Evolutionary conservation across 441 rosid genomes (phyloP), one percentile per base, ranked within the genome.

Genomic region (Capsella rubella): DNA sequence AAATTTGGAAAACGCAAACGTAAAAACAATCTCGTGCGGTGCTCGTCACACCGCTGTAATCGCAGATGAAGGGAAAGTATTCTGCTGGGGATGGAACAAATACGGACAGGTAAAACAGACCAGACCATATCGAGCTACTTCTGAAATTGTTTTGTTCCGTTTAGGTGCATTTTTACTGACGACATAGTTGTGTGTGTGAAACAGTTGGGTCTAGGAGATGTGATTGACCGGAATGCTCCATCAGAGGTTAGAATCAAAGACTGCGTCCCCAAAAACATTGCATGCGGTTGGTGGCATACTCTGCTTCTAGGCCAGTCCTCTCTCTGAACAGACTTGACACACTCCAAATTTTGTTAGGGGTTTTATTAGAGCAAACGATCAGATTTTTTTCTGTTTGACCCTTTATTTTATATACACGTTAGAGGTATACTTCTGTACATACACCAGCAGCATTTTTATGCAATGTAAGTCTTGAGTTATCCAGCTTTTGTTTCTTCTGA

Each of bases 1-100:
- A 25, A 82, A 88, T 76, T 75, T 93, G 84, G 98, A 91, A 74
- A 80, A 86, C 45, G 65, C 66, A 6, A 81, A 87, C 60, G 88
- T 84, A 27, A 86, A 80, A 79, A 72, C 58, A 4, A 80, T 96
- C 49, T 91, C 98, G 9, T 93, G 98, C 18, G 99, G 99, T 43
- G 99, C 99, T 70, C 98, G 99, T 54, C 97, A 96, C 84, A 88
- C 84, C 13, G 97, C 97, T 21, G 68, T 87, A 37, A 75, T 89
- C 10, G 60, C 63, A 95, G 99, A 77, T 70, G 93, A 90, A 46
- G 84, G 86, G 35, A 83, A 80, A 80, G 89, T 87, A 35, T 90
- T 87, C 72, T 87, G 97, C 86, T 96, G 99, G 98, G 99, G 99
- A 40, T 96, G 99, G 99, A 96, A 93, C 90, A 96, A 96, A 81